Conservation (phyloP, 1,139 yeast species). For the Debaryomyces sp. region DNA sequence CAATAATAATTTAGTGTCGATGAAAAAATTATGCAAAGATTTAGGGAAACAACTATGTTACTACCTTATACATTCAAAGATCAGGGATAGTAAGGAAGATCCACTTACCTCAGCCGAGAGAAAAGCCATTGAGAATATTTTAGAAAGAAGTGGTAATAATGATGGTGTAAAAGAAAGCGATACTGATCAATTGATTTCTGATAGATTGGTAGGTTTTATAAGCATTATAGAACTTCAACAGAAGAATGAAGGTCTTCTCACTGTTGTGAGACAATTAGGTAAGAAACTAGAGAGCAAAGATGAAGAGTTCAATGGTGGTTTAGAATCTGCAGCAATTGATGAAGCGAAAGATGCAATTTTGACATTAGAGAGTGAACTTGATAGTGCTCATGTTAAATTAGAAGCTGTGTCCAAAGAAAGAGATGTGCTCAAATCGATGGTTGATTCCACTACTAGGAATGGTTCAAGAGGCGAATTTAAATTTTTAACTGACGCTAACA, state of each 20-base stretch:
- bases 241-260: conserved; percentile 71
- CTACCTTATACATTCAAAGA: conserved; percentile 66
- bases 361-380: conserved; percentile 64
- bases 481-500: conserved; percentile 30
- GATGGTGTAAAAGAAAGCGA: conserved; percentile 50
- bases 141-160: conserved; percentile 39
- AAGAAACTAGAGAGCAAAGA: conserved; percentile 62
- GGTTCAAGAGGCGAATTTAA: conserved; percentile 20
- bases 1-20: conserved; percentile 44
- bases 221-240: conserved; percentile 68
- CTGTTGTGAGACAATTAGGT: conserved; percentile 70
- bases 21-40: conserved; percentile 65
- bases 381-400: conserved; percentile 49
- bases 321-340: conserved; percentile 62
- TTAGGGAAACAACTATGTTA: conserved; percentile 79
- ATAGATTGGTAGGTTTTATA: conserved; percentile 71
- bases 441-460: conserved; percentile 13
- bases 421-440: conserved; percentile 60
- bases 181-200: conserved; percentile 70
- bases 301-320: conserved; percentile 38
- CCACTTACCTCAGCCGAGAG: conserved; percentile 64
- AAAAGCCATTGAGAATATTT: conserved; percentile 50
- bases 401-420: conserved; percentile 63
- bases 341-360: conserved; percentile 81
- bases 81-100: conserved; percentile 51